Conservation (phyloP, 2,329 filamentous ascomycete genomes). For the Clonostachys rosea region DNA sequence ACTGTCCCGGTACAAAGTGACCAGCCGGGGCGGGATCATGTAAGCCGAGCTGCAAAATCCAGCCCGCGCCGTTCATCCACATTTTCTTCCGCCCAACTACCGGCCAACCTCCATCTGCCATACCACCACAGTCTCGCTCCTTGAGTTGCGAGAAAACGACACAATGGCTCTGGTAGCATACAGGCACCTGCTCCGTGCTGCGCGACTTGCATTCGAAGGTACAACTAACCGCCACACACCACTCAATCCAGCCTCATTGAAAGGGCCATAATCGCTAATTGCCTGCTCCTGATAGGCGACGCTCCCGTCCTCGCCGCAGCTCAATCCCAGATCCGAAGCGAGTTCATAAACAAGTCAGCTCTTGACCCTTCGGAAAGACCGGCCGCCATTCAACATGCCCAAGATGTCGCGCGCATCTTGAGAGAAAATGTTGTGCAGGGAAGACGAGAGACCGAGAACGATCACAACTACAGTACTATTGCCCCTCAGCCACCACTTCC, state of each 20-base stretch:
- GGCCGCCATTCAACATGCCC: slow-evolving; percentile 69
- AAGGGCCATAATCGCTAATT: neutral
- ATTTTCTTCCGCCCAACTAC: too few relatives aligned
- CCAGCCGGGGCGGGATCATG: too few relatives aligned
- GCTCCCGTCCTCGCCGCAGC: slow-evolving; percentile 63
- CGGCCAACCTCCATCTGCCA: too few relatives aligned
- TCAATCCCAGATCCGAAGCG: slow-evolving; percentile 63
- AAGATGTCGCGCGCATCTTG: slow-evolving; percentile 77
- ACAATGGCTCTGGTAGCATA: slow-evolving; percentile 72
- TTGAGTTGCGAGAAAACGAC: neutral
- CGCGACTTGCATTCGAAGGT: slow-evolving; percentile 82
- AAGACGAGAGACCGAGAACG: slow-evolving; percentile 33
- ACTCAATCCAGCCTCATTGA: neutral
- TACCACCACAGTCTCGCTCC: too few relatives aligned
- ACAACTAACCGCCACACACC: slow-evolving; percentile 10
- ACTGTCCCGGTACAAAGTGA: too few relatives aligned
- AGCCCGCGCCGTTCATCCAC: too few relatives aligned
- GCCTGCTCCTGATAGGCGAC: slow-evolving; percentile 55
- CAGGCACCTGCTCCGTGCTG: slow-evolving; percentile 74
- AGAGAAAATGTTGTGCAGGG: slow-evolving; percentile 88
- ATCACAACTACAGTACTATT: slow-evolving; percentile 51
- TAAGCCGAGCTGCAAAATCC: too few relatives aligned
- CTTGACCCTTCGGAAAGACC: slow-evolving; percentile 49
- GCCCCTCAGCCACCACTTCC: neutral
- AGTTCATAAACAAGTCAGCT: slow-evolving; percentile 65